These are phyloP conservation scores for Clonostachys chloroleuca DNA, from an alignment of 2,329 filamentous ascomycete genomes.

Conservation along the genomic window DNA sequence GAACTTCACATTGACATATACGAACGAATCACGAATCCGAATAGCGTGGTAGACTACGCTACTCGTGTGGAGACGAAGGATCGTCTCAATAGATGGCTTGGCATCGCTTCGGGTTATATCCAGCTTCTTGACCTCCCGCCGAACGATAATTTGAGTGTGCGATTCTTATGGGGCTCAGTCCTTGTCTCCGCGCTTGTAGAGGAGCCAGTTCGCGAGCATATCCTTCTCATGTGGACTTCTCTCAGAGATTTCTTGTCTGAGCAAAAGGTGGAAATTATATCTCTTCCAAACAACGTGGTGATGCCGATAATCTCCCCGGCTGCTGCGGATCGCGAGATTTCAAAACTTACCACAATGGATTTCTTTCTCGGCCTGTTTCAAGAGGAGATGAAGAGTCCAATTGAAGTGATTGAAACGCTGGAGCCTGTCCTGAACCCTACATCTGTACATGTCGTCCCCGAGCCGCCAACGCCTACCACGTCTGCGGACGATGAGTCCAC, in stretches of 20 bases:
- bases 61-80: slow-evolving; percentile 44
- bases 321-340: slow-evolving; percentile 87
- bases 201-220: slow-evolving; percentile 49
- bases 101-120: slow-evolving; percentile 41
- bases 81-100: slow-evolving; percentile 46
- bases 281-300: slow-evolving; percentile 77
- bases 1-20: slow-evolving; percentile 60
- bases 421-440: slow-evolving; percentile 84
- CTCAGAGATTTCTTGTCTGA: slow-evolving; percentile 45
- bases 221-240: slow-evolving; percentile 54
- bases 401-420: slow-evolving; percentile 82
- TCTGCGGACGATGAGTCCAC: slow-evolving; percentile 8
- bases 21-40: slow-evolving; percentile 53
- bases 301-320: slow-evolving; percentile 82
- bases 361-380: slow-evolving; percentile 92
- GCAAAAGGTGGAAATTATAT: slow-evolving; percentile 38
- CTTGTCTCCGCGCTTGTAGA: slow-evolving; percentile 47
- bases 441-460: slow-evolving; percentile 36
- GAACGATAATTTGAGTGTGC: slow-evolving; percentile 36
- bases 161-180: slow-evolving; percentile 55
- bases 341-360: slow-evolving; percentile 90
- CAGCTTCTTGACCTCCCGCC: slow-evolving; percentile 22
- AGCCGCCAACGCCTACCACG: not conserved
- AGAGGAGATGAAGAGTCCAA: slow-evolving; percentile 73
- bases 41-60: slow-evolving; percentile 43